phyloP scores from a whole-genome alignment of 345 rosid genomes.

The Populus davidiana region DNA sequence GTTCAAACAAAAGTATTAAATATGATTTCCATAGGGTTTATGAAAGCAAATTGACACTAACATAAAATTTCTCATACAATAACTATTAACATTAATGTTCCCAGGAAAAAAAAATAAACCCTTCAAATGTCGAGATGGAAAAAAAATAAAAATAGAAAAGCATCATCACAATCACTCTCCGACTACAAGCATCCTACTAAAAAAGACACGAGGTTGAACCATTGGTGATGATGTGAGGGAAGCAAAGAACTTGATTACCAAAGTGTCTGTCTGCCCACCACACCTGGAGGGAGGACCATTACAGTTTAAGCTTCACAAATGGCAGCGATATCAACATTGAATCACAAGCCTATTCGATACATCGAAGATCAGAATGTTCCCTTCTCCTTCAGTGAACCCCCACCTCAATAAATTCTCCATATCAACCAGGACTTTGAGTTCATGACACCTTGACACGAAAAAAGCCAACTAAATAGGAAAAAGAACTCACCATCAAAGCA shows the following conservation, averaged over 20 bases:
- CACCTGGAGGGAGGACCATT: slow-evolving; percentile 18
- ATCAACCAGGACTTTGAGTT: slow-evolving; percentile 31
- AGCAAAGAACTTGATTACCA: slow-evolving; percentile 20
- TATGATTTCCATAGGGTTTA: slow-evolving; percentile 26
- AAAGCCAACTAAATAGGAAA: slow-evolving; percentile 44
- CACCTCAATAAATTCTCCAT: slow-evolving; percentile 23
- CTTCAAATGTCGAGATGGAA: slow-evolving; percentile 27
- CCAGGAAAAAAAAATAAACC: slow-evolving; percentile 18
- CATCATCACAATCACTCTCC: slow-evolving; percentile 57
- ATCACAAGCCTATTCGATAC: slow-evolving; percentile 17
- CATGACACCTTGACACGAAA: slow-evolving; percentile 37
- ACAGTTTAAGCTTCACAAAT: slow-evolving; percentile 12
- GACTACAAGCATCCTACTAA: slow-evolving; percentile 43
- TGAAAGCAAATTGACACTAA: slow-evolving; percentile 43
- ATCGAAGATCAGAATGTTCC: slow-evolving; percentile 8
- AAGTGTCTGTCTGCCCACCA: slow-evolving; percentile 28
- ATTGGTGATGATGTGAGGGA: slow-evolving; percentile 18
- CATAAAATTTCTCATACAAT: slow-evolving; percentile 45
- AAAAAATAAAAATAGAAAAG: slow-evolving; percentile 1
- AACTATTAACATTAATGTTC: slow-evolving; percentile 50
- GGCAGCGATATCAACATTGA: slow-evolving; percentile 2
- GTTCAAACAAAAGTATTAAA: slow-evolving; percentile 26
- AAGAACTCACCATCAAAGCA: slow-evolving; percentile 41
- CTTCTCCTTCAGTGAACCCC: slow-evolving; percentile 29
- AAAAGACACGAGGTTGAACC: slow-evolving; percentile 28